These are phyloP conservation scores for Tolypocladium endophyticum DNA, from an alignment of 2,329 filamentous ascomycete species.

Conservation along the genomic window DNA sequence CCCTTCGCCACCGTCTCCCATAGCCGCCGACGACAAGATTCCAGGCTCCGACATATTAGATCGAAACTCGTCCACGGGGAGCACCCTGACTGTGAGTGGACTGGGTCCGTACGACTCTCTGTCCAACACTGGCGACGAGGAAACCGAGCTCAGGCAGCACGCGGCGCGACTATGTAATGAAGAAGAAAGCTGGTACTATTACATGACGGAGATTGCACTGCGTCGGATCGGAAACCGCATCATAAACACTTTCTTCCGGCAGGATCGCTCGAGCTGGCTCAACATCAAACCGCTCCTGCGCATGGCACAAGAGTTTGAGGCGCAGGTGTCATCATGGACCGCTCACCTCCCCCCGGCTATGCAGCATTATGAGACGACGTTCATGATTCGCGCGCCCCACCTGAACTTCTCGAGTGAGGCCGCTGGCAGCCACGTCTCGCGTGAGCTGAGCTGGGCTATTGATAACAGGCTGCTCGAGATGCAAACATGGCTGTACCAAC, in stretches of 20 bases:
- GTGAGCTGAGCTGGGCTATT: conserved; percentile 12
- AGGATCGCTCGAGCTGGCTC: conserved; percentile 8
- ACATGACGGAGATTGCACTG: conserved; percentile 30
- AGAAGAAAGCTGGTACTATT: conserved; percentile 31
- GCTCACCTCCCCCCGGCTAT: conserved; percentile 9
- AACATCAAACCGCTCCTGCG: conserved; percentile 9
- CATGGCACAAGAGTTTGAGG: conserved; percentile 12
- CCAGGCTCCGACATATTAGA: not conserved
- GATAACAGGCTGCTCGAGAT: conserved; percentile 12
- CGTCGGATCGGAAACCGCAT: conserved; percentile 30
- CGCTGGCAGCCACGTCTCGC: conserved; percentile 6
- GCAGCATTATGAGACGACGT: conserved; percentile 5
- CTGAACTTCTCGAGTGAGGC: conserved; percentile 1
- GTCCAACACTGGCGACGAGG: not conserved
- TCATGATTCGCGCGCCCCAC: not conserved
- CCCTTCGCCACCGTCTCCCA: not conserved
- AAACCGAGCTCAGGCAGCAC: not conserved
- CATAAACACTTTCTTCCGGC: conserved; percentile 16
- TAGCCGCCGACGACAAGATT: not conserved
- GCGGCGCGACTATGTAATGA: conserved; percentile 5
- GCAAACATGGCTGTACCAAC: conserved; percentile 8
- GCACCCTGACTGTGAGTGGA: not conserved
- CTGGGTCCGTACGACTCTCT: not conserved
- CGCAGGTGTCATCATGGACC: conserved; percentile 12
- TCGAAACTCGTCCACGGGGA: not conserved